A percentile compares a stretch with the other conserved stretches of the same genome.
Conservation (phyloP, 805 yeast genomes). For the Lipomyces orientalis region DNA sequence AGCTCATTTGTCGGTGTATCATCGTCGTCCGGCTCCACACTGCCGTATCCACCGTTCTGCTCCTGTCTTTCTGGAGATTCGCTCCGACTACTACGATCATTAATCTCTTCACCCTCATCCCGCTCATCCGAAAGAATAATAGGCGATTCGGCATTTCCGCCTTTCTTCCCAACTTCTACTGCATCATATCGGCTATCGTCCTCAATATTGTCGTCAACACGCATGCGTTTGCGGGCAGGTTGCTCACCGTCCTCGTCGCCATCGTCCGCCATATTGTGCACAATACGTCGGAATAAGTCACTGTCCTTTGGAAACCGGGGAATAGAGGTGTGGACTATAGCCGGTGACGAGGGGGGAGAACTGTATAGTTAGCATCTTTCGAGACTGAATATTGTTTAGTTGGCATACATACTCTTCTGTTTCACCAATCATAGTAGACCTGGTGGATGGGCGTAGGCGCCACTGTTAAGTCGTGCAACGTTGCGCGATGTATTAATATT, state of each 20-base stretch:
- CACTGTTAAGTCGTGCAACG: background rate
- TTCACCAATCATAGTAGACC: conserved; percentile 24
- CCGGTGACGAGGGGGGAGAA: conserved; percentile 19
- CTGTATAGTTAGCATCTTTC: background rate
- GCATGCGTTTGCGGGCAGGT: conserved; percentile 11
- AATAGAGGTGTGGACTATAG: background rate
- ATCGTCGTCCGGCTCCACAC: conserved; percentile 1
- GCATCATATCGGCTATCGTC: conserved; percentile 27
- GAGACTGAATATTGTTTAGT: background rate
- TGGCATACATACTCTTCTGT: conserved; percentile 19
- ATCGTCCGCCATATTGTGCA: conserved; percentile 22
- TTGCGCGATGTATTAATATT: background rate
- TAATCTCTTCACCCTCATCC: background rate
- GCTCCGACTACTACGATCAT: background rate
- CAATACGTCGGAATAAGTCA: conserved; percentile 12
- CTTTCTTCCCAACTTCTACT: background rate
- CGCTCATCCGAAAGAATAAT: conserved; percentile 2
- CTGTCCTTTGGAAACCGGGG: conserved; percentile 2
- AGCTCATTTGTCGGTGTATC: conserved; percentile 3
- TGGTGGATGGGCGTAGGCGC: background rate
- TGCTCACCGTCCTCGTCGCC: conserved; percentile 5
- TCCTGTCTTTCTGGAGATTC: background rate
- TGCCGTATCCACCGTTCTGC: background rate
- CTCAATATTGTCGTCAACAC: conserved; percentile 1
- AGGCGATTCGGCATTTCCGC: conserved; percentile 2